Evolutionary conservation across 768 basidiomycete genomes (phyloP).

Genomic region (Megacollybia marginata): DNA sequence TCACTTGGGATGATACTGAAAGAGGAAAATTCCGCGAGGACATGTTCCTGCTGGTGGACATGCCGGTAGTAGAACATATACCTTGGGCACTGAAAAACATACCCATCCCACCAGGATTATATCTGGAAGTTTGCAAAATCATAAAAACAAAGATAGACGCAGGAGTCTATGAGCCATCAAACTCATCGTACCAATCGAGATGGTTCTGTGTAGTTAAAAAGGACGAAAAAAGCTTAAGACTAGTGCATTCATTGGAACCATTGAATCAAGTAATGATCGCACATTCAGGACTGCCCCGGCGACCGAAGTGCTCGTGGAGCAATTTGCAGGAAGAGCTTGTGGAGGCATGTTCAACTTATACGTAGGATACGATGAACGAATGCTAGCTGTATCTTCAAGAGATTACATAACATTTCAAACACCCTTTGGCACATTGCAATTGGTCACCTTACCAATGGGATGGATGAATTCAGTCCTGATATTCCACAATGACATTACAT

Average conservation of each 20-base stretch:
- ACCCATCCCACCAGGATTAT: too few relatives aligned
- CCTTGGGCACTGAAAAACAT: neutral
- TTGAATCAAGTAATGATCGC: constrained; percentile 11
- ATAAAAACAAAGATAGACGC: too few relatives aligned
- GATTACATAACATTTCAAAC: constrained; percentile 12
- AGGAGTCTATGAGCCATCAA: too few relatives aligned
- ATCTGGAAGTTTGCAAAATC: too few relatives aligned
- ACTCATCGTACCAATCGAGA: too few relatives aligned
- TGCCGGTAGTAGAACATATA: neutral
- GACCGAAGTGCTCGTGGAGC: constrained; percentile 10
- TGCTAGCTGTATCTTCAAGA: neutral
- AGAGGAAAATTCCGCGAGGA: neutral
- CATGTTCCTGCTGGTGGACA: neutral
- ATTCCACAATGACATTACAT: constrained; percentile 13
- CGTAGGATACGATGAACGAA: constrained; percentile 6
- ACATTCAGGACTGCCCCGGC: constrained; percentile 10
- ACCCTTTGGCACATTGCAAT: constrained; percentile 6
- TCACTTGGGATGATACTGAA: neutral
- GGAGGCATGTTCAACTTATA: constrained; percentile 2
- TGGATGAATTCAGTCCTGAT: constrained; percentile 13
- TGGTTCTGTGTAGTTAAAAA: too few relatives aligned
- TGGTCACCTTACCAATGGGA: constrained; percentile 10
- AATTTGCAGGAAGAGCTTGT: constrained; percentile 8
- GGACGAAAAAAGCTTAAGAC: neutral
- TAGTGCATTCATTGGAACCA: constrained; percentile 14